Evolutionary conservation across 805 yeast species (phyloP).

Genomic region (Candida maltosa): DNA sequence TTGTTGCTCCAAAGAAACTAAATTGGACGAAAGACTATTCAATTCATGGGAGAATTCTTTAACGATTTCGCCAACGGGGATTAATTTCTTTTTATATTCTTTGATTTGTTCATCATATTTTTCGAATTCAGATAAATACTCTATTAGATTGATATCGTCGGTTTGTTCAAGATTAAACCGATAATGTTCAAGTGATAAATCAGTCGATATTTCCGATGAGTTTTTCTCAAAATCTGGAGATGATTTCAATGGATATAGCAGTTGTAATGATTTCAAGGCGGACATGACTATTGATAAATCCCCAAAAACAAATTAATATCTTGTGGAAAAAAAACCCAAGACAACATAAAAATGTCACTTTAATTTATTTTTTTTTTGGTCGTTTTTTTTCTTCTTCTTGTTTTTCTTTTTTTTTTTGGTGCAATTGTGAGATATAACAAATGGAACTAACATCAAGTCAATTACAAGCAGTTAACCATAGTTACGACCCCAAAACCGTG

Average conservation of each 20-base stretch:
- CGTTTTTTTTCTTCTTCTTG: background rate
- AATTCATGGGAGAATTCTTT: constrained; percentile 54
- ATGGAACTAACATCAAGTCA: constrained; percentile 40
- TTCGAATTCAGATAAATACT: constrained; percentile 6
- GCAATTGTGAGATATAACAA: too few relatives aligned
- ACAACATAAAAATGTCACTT: background rate
- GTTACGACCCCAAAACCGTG: constrained; percentile 35
- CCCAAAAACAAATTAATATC: too few relatives aligned
- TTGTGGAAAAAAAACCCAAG: too few relatives aligned
- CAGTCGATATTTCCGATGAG: background rate
- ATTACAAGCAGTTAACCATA: constrained; percentile 39
- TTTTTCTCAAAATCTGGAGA: background rate
- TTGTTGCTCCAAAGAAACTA: constrained; percentile 30
- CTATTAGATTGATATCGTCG: background rate
- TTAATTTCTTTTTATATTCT: constrained; percentile 31
- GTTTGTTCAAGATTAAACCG: constrained; percentile 1
- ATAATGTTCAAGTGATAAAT: constrained; percentile 6
- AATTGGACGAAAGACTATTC: constrained; percentile 25
- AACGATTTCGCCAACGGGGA: constrained; percentile 54
- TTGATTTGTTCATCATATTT: constrained; percentile 22
- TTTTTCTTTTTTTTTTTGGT: background rate
- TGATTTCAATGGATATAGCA: constrained; percentile 1
- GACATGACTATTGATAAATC: too few relatives aligned
- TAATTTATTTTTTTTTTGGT: constrained; percentile 1
- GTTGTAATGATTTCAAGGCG: constrained; percentile 2